Conservation (phyloP, 306 rosid species). For the Quercus robur region DNA sequence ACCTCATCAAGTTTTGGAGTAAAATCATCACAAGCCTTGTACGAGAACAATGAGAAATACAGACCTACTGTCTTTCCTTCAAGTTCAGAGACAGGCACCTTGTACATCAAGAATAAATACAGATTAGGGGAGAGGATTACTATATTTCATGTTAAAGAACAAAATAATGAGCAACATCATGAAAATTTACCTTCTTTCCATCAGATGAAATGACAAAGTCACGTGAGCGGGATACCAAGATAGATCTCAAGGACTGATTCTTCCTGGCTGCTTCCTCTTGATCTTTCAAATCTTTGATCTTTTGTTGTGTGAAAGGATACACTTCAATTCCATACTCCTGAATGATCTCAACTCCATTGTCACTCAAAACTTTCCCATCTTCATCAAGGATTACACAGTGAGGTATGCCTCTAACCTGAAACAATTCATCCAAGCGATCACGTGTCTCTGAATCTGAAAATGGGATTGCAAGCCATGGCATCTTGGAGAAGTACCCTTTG, state of each 20-base stretch:
- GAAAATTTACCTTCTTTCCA: conserved; percentile 41
- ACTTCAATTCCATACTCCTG: conserved; percentile 50
- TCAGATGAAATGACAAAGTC: conserved; percentile 55
- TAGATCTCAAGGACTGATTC: conserved; percentile 47
- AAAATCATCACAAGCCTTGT: conserved; percentile 25
- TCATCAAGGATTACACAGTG: conserved; percentile 51
- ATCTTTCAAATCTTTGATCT: conserved; percentile 44
- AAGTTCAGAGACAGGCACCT: conserved; percentile 62
- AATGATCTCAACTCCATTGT: conserved; percentile 35
- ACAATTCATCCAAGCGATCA: conserved; percentile 37
- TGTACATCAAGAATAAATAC: conserved; percentile 14
- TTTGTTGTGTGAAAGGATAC: conserved; percentile 55
- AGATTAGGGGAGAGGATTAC: conserved; percentile 16
- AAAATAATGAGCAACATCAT: neutral
- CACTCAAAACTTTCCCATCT: conserved; percentile 45
- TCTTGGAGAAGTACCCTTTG: conserved; percentile 57
- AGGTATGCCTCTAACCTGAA: conserved; percentile 58
- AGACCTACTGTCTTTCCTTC: conserved; percentile 68
- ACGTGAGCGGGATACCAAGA: conserved; percentile 48
- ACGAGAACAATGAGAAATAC: conserved; percentile 40
- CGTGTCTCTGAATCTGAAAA: conserved; percentile 55
- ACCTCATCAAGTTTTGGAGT: conserved; percentile 46
- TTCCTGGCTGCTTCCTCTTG: conserved; percentile 47
- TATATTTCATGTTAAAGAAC: neutral
- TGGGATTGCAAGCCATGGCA: conserved; percentile 84